Conservation (phyloP, 179 eudicot species). For the Patellifolia procumbens region DNA sequence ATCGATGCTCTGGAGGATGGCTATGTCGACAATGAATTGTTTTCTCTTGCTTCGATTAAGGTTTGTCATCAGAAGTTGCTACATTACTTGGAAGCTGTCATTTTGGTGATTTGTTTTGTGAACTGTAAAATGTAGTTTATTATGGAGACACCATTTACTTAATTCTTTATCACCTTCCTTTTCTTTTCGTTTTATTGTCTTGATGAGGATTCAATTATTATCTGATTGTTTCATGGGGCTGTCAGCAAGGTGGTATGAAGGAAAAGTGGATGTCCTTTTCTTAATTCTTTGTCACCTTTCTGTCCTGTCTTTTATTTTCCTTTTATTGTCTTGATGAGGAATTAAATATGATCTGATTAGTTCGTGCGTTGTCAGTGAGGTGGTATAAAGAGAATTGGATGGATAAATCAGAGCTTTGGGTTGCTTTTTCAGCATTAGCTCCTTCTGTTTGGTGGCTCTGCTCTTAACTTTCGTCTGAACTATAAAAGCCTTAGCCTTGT, state of each 20-base stretch:
- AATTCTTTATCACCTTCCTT: neutral
- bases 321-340: neutral
- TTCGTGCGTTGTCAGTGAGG: neutral
- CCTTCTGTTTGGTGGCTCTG: neutral
- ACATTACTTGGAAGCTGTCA: neutral
- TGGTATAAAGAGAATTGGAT: neutral
- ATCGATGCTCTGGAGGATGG: slow-evolving; percentile 79
- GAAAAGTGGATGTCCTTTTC: neutral
- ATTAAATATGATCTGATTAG: neutral
- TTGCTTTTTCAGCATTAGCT: neutral
- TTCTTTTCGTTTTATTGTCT: neutral
- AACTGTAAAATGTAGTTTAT: neutral
- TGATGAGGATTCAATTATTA: neutral
- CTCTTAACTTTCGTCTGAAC: neutral
- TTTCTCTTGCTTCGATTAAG: slow-evolving; percentile 82
- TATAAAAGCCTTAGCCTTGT: neutral
- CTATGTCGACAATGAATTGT: slow-evolving; percentile 71
- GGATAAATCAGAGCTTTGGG: neutral
- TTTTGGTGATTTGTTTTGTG: neutral
- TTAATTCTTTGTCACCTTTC: neutral
- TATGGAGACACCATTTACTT: neutral
- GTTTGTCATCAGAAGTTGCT: slow-evolving; percentile 34
- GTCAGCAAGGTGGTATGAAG: neutral
- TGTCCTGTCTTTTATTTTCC: neutral
- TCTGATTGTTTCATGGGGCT: neutral